Conservation (phyloP, 306 rosid genomes). For the Crataegus laevigata region DNA sequence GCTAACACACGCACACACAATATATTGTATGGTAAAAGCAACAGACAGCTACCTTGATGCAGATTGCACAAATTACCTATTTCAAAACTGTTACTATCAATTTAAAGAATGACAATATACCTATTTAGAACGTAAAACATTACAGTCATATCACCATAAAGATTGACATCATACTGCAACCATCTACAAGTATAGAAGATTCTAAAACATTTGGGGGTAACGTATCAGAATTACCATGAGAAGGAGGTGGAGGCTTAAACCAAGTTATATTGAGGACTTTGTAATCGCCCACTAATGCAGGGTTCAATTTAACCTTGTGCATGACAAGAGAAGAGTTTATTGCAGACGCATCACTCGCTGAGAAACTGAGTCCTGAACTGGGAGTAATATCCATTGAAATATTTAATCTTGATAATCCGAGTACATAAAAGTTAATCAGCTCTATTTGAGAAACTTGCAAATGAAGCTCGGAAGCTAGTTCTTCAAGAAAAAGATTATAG, state of each 20-base stretch:
- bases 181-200: neutral
- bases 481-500: slow-evolving; percentile 52
- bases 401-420: slow-evolving; percentile 51
- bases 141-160: neutral
- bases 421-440: slow-evolving; percentile 68
- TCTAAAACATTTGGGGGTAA: slow-evolving; percentile 1
- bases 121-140: neutral
- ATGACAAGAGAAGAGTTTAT: slow-evolving; percentile 63
- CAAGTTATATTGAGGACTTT: slow-evolving; percentile 73
- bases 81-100: neutral
- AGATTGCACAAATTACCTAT: neutral
- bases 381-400: slow-evolving; percentile 92
- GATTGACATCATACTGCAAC: neutral
- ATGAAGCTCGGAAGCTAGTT: slow-evolving; percentile 64
- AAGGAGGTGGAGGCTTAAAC: slow-evolving; percentile 70
- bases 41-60: neutral
- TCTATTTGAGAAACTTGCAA: slow-evolving; percentile 59
- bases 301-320: slow-evolving; percentile 63
- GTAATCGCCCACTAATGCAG: slow-evolving; percentile 71
- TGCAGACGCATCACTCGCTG: slow-evolving; percentile 47
- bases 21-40: neutral
- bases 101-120: neutral
- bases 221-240: slow-evolving; percentile 50
- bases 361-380: slow-evolving; percentile 59
- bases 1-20: neutral